Evolutionary conservation across 83 land plant genomes (phyloP).

Genomic region (Thuja plicata): DNA sequence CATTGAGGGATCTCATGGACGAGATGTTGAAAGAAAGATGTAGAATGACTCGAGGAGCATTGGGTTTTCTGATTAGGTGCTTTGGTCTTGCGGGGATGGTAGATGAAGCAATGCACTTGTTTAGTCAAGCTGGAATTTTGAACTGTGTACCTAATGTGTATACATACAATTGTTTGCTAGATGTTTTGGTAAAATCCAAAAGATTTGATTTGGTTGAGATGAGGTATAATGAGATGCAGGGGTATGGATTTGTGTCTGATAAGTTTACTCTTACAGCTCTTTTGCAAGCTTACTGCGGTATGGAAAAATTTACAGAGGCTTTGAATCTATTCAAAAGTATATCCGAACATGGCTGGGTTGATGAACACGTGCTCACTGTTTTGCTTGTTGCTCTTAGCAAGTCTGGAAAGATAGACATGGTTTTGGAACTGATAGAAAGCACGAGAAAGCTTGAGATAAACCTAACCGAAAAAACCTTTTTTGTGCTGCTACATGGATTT

Average conservation of each 20-base stretch:
- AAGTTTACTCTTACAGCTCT: constrained; percentile 48
- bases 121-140: constrained; percentile 32
- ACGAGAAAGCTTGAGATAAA: constrained; percentile 27
- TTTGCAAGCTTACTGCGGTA: constrained; percentile 45
- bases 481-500: constrained; percentile 55
- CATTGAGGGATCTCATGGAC: constrained; percentile 20
- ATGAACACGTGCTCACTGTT: constrained; percentile 34
- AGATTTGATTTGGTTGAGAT: constrained; percentile 33
- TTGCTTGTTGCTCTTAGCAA: constrained; percentile 41
- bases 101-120: constrained; percentile 38
- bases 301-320: constrained; percentile 39
- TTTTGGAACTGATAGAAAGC: constrained; percentile 38
- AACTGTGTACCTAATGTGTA: constrained; percentile 47
- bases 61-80: constrained; percentile 52
- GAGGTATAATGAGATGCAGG: constrained; percentile 49
- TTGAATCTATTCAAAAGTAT: constrained; percentile 30
- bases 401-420: constrained; percentile 50
- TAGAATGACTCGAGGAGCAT: constrained; percentile 22
- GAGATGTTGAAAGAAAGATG: constrained; percentile 26
- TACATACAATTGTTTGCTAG: constrained; percentile 56
- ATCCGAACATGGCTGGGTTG: constrained; percentile 34
- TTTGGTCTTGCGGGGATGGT: constrained; percentile 38
- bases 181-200: constrained; percentile 34
- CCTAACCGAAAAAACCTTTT: constrained; percentile 42
- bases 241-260: constrained; percentile 25